Conservation (phyloP, 1,139 yeast species). For the Wickerhamomyces sp. region DNA sequence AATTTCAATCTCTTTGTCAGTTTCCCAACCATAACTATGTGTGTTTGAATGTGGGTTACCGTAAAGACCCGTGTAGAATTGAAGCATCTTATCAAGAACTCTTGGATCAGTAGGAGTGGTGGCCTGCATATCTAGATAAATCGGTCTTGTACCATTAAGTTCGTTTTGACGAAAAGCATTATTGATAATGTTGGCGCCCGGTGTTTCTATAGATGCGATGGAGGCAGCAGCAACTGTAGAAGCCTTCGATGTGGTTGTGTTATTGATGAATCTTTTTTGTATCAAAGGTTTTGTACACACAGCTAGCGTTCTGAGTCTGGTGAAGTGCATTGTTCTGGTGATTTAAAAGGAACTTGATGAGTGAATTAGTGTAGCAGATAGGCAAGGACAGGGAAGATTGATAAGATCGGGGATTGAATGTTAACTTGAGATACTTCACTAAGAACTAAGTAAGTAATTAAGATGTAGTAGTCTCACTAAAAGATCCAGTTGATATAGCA, state of each 20-base stretch:
- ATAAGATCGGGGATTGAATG: too few species aligned
- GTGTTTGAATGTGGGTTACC: constrained; percentile 98
- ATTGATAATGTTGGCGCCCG: constrained; percentile 27
- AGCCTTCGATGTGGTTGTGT: constrained; percentile 10
- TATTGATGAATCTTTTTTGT: constrained; percentile 22
- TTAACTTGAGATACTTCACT: too few species aligned
- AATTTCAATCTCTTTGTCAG: constrained; percentile 83
- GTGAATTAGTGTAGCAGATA: too few species aligned
- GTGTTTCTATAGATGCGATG: constrained; percentile 8
- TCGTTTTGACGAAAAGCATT: constrained; percentile 33
- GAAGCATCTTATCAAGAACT: constrained; percentile 89
- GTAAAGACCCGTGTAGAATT: constrained; percentile 85
- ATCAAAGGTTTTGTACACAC: constrained; percentile 13
- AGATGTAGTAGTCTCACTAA: too few species aligned
- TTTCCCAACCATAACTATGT: constrained; percentile 99
- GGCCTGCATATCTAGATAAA: constrained; percentile 93
- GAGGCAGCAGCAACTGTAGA: constrained; percentile 13
- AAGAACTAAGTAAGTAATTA: too few species aligned
- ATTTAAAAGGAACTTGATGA: too few species aligned
- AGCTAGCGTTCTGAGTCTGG: too few species aligned
- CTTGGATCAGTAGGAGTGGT: constrained; percentile 98
- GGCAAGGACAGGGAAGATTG: too few species aligned
- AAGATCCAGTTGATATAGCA: too few species aligned
- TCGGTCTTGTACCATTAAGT: constrained; percentile 68
- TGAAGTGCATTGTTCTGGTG: too few species aligned